Evolutionary conservation across 768 basidiomycete genomes (phyloP).

Genomic region (Clathrus columnatus): DNA sequence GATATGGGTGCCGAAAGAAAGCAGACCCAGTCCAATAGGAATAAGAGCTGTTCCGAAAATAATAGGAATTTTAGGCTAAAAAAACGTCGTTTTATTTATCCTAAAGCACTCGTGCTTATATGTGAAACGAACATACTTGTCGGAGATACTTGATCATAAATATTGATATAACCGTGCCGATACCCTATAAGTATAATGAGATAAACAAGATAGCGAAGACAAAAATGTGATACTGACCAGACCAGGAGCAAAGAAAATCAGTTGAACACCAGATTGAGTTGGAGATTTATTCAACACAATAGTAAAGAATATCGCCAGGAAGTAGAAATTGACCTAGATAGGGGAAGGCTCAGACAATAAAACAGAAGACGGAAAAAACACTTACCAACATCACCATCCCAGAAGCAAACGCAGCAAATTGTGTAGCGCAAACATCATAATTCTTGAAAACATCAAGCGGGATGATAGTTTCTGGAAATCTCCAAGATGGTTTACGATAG

Average conservation of each 20-base stretch:
- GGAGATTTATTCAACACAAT: slow-evolving; percentile 22
- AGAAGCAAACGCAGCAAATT: slow-evolving; percentile 30
- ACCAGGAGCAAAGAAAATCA: slow-evolving; percentile 47
- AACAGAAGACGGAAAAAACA: background rate
- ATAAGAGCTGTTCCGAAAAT: slow-evolving; percentile 29
- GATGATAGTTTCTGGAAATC: slow-evolving; percentile 32
- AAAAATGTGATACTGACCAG: slow-evolving; percentile 24
- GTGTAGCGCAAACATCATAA: slow-evolving; percentile 32
- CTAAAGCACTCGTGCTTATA: background rate
- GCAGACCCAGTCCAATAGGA: slow-evolving; percentile 34
- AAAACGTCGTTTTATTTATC: background rate
- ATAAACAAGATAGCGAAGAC: background rate
- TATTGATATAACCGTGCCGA: slow-evolving; percentile 28
- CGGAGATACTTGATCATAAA: slow-evolving; percentile 25
- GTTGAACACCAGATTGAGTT: slow-evolving; percentile 34
- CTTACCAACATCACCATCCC: slow-evolving; percentile 39
- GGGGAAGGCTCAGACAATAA: background rate
- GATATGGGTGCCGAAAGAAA: slow-evolving; percentile 32
- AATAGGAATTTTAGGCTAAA: slow-evolving; percentile 35
- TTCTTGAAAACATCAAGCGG: slow-evolving; percentile 37
- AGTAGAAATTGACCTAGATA: slow-evolving; percentile 38
- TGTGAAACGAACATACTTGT: slow-evolving; percentile 23
- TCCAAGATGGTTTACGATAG: background rate
- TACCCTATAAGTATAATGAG: slow-evolving; percentile 28
- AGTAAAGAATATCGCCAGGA: slow-evolving; percentile 43